Evolutionary conservation across 805 yeast species (phyloP).

Genomic region (Candida railenensis): DNA sequence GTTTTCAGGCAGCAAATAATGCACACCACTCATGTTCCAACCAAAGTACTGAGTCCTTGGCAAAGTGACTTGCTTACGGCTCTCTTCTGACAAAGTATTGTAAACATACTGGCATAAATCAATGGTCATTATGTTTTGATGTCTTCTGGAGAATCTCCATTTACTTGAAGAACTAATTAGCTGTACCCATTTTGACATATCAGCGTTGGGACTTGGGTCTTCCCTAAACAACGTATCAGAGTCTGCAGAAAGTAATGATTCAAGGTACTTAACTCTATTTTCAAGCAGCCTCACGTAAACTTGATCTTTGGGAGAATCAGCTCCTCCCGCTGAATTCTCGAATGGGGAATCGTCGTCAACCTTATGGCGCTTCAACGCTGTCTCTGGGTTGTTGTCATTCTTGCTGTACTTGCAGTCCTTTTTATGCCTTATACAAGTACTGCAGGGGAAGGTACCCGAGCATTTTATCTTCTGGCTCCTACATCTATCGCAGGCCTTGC

Average conservation of each 20-base stretch:
- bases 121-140: conserved; percentile 41
- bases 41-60: conserved; percentile 64
- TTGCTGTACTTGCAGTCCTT: conserved; percentile 25
- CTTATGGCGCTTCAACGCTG: neutral
- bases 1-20: conserved; percentile 38
- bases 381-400: neutral
- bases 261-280: conserved; percentile 40
- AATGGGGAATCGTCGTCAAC: neutral
- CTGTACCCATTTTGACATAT: neutral
- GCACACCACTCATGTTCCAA: conserved; percentile 64
- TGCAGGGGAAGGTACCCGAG: conserved; percentile 52
- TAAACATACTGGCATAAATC: conserved; percentile 37
- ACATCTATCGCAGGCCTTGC: conserved; percentile 57
- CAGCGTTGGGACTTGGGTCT: neutral
- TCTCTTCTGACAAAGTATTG: conserved; percentile 30
- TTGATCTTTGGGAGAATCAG: conserved; percentile 7
- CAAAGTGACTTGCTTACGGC: conserved; percentile 32
- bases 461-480: conserved; percentile 57
- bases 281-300: conserved; percentile 36
- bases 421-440: conserved; percentile 40
- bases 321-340: neutral
- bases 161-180: conserved; percentile 24
- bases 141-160: conserved; percentile 48
- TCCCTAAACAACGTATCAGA: conserved; percentile 11
- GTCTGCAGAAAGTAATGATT: conserved; percentile 22